Evolutionary conservation across 371 early-diverging fungal genomes (phyloP).

Genomic region (Zancudomyces culisetae): DNA sequence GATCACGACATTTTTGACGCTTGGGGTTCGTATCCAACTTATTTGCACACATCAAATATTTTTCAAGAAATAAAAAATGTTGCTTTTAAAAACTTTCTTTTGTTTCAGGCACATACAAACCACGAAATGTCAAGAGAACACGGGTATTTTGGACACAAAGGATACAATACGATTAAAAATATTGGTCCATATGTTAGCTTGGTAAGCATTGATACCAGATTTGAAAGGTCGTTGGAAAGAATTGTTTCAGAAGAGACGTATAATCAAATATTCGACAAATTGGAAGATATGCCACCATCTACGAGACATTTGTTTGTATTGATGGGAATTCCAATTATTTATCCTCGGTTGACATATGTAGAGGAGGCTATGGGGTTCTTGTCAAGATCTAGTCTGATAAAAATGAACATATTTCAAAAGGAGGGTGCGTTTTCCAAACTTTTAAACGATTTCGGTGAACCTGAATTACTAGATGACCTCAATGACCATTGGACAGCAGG

Average conservation of each 20-base stretch:
- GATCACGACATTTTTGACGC: constrained; percentile 57
- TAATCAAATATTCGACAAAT: constrained; percentile 32
- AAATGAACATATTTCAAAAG: constrained; percentile 12
- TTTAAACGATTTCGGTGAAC: constrained; percentile 52
- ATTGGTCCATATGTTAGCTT: constrained; percentile 46
- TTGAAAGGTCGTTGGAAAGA: constrained; percentile 42
- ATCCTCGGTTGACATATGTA: constrained; percentile 46
- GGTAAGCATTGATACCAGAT: constrained; percentile 52
- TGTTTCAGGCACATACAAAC: constrained; percentile 62
- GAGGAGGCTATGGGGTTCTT: constrained; percentile 39
- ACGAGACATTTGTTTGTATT: constrained; percentile 45
- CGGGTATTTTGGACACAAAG: constrained; percentile 34
- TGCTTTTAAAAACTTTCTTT: constrained; percentile 43
- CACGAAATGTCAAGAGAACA: constrained; percentile 30
- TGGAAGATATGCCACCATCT: constrained; percentile 32
- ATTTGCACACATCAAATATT: constrained; percentile 31
- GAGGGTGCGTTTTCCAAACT: constrained; percentile 26
- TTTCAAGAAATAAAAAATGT: constrained; percentile 27
- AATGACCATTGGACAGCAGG: constrained; percentile 59
- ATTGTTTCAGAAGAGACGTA: constrained; percentile 40
- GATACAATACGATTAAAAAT: constrained; percentile 29
- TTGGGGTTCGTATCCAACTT: constrained; percentile 50
- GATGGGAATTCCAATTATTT: constrained; percentile 51
- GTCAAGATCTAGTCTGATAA: constrained; percentile 23
- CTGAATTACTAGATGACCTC: constrained; percentile 59